Percentiles rank a stretch among this genome's conserved stretches.
Conservation (phyloP, 495 filamentous ascomycete genomes). For the Massariosphaeria phaeospora region DNA sequence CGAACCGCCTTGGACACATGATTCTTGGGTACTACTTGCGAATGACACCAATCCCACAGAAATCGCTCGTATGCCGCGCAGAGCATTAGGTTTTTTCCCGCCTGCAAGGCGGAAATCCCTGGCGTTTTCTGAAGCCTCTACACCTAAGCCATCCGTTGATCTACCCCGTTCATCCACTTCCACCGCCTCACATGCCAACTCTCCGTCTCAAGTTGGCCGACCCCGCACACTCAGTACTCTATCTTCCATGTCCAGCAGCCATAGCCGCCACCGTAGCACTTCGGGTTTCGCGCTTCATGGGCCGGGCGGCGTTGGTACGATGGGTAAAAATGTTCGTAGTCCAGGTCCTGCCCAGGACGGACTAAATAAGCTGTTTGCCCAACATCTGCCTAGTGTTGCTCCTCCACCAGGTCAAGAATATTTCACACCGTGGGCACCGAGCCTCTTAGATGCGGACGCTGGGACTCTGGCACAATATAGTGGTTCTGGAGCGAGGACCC, state of each 20-base stretch:
- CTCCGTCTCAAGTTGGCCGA: slow-evolving; percentile 19
- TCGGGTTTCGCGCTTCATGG: slow-evolving; percentile 53
- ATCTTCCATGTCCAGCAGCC: slow-evolving; percentile 4
- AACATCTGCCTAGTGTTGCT: slow-evolving; percentile 68
- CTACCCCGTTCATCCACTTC: slow-evolving; percentile 41
- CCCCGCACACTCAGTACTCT: slow-evolving; percentile 9
- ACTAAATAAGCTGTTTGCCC: slow-evolving; percentile 71
- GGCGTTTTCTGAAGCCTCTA: slow-evolving; percentile 45
- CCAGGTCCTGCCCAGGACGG: slow-evolving; percentile 78
- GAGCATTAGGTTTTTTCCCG: slow-evolving; percentile 84
- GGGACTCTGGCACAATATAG: slow-evolving; percentile 4
- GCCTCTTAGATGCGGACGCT: slow-evolving; percentile 36
- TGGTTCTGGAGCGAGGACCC: slow-evolving; percentile 16
- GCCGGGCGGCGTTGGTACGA: slow-evolving; percentile 79
- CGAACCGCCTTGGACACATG: slow-evolving; percentile 68
- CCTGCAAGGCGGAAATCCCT: slow-evolving; percentile 78
- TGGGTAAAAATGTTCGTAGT: slow-evolving; percentile 59
- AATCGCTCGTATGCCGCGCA: slow-evolving; percentile 77
- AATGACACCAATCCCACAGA: slow-evolving; percentile 65
- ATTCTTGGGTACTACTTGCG: slow-evolving; percentile 78
- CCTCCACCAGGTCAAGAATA: slow-evolving; percentile 42
- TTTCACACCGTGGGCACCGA: slow-evolving; percentile 37
- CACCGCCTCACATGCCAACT: slow-evolving; percentile 17
- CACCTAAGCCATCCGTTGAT: slow-evolving; percentile 40
- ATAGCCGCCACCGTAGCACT: slow-evolving; percentile 21